Base-by-base conservation (phyloP, 352 stramenopile species). In the Phytopythium oedochilum region DNA sequence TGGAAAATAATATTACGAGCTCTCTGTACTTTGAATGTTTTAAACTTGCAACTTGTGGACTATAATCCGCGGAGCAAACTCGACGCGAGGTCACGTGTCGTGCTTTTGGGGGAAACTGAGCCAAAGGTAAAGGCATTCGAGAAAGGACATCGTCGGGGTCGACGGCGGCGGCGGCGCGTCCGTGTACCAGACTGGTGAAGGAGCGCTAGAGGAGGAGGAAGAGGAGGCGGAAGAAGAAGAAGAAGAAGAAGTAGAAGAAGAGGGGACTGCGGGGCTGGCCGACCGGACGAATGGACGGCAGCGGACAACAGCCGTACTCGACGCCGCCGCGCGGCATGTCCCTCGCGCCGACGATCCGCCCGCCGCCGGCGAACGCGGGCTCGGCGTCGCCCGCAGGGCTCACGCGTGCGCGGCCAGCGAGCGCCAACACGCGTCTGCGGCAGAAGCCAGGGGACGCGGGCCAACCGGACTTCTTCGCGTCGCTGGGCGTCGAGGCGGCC, bases 381-480 rank as follows among this genome's bases (percentile, higher is more conserved):
- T 22, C 42, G 42, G 42, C 42, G 23, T 20, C 42, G n/a, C 31
- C 47, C 20, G 32, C 28, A 26, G 61, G 35, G 20, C n/a, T 53
- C 20, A 68, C 63, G 22, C 63, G 66, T 36, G 40, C 60, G 40
- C 71, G 78, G 15, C 73, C 78, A 20, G 70, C 75, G 20, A 86
- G 77, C 44, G 80, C 76, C n/a, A 68, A 53, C 49, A 86, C 75
- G 40, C 75, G 63, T 17, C 53, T 92, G 60, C 73, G 80, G 12
- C 80, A 85, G 55, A 88, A 88, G 51, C 72, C 76, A 0, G 56
- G 40, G n/a, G 55, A 51, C n/a, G 44, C 55, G 35, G 62, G 61
- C n/a, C 55, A 60, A 31, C 62, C 76, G 53, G 66, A 86, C 68
- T 77, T 86, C 51, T 85, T 87, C 52, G 71, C 74, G 23, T 73